Base-by-base conservation (phyloP, 345 rosid species). In the Barbarea vulgaris region DNA sequence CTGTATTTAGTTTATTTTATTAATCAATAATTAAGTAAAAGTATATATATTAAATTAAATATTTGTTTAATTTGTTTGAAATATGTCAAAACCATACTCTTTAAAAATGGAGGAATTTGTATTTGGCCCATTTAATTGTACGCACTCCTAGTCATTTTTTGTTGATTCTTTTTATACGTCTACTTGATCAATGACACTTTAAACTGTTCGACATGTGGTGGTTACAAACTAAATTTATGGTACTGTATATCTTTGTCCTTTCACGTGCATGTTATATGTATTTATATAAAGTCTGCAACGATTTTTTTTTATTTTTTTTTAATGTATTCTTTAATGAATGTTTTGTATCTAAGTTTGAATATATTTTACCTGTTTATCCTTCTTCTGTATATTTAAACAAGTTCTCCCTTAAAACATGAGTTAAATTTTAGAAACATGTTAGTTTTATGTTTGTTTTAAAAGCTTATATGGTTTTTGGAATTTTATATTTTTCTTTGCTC, bases 141-240 rank as follows among this genome's bases (percentile, higher is more conserved):
- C 19, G 50, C 27, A 71, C n/a, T 46, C 10, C 3, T 22, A 30
- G 13, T 31, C 52, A 1, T 14, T 73, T 53, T 41, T 54, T 48
- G 24, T 64, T 44, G 64, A 54, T 73, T 73, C 56, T 63, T 73
- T 73, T 54, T 73, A 73, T 73, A 73, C 53, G 64, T 53, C 15
- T 72, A 52, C 50, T 53, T 14, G 67, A 73, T 41, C 46, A 12
- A 6, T 6, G 71, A 53, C 57, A 63, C 53, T 73, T 73, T 27
- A 12, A 28, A 55, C 28, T 68, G 42, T 57, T 57, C 14, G 25
- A 9, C 41, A 57, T 31, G 41, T 17, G 15, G 4, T 56, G 41
- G 8, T 17, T 56, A 31, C 41, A 56, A 30, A 31, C 14, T 15
- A 4, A n/a, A 27, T 28, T 15, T 25, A 25, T 39, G n/a, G 2